A percentile compares a stretch with the other conserved stretches of the same genome.
These are phyloP conservation scores for Fonsecaea monophora DNA, from an alignment of 2,329 filamentous ascomycete species.

Conservation along the genomic window DNA sequence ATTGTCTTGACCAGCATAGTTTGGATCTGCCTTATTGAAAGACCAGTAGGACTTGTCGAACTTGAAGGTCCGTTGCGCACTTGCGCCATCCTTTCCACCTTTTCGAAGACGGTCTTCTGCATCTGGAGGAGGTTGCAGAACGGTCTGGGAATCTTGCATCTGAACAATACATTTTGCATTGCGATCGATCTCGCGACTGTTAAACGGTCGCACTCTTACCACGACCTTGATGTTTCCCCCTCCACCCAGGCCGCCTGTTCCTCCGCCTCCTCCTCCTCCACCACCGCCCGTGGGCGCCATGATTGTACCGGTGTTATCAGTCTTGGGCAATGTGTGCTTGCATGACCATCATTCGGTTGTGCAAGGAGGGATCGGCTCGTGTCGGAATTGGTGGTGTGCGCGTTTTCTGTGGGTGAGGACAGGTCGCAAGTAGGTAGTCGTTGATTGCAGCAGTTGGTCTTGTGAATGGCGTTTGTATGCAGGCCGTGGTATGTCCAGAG, in stretches of 20 bases:
- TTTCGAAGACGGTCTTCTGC: constrained; percentile 60
- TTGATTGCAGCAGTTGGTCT: not conserved
- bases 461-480: not conserved
- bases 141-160: constrained; percentile 92
- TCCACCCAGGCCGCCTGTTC: constrained; percentile 51
- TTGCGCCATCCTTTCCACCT: constrained; percentile 54
- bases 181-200: constrained; percentile 90
- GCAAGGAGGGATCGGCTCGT: constrained; percentile 5
- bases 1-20: constrained; percentile 89
- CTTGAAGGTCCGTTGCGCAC: constrained; percentile 82
- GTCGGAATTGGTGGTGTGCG: not conserved
- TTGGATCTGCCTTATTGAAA: constrained; percentile 79
- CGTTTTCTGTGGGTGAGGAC: not conserved
- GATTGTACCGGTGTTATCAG: constrained; percentile 30
- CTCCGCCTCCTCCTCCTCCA: constrained; percentile 26
- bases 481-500: not conserved
- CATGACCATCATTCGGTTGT: constrained; percentile 26
- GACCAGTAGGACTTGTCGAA: constrained; percentile 99
- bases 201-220: constrained; percentile 94
- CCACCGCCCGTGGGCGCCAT: constrained; percentile 65
- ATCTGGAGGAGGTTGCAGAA: constrained; percentile 76
- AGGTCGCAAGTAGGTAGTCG: not conserved
- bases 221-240: constrained; percentile 99
- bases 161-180: constrained; percentile 95
- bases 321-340: constrained; percentile 2